Evolutionary conservation across 2,329 filamentous ascomycete species (phyloP).

Genomic region (Fusarium albidum): DNA sequence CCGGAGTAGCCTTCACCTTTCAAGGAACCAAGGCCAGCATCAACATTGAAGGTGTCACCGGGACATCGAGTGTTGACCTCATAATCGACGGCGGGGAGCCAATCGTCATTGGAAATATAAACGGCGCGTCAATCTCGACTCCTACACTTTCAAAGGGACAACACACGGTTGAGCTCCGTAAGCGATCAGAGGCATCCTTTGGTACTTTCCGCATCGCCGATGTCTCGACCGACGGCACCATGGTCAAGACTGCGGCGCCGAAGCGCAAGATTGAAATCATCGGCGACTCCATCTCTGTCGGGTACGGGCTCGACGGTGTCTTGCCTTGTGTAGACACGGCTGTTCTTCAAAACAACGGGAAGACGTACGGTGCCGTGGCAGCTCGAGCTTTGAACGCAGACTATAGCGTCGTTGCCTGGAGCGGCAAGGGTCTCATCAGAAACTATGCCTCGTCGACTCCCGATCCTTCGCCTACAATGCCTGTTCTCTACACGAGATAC

Average conservation of each 20-base stretch:
- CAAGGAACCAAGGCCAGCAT: constrained; percentile 50
- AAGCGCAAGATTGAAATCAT: constrained; percentile 52
- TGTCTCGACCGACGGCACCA: constrained; percentile 16
- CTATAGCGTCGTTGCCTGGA: constrained; percentile 54
- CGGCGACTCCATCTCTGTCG: constrained; percentile 55
- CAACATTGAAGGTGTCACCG: constrained; percentile 18
- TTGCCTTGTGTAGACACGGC: constrained; percentile 51
- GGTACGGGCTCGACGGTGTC: constrained; percentile 52
- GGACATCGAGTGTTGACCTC: constrained; percentile 22
- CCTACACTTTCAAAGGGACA: constrained; percentile 13
- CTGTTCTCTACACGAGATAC: constrained; percentile 51
- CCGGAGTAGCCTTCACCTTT: constrained; percentile 52
- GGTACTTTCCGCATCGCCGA: constrained; percentile 12
- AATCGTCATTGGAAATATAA: constrained; percentile 16
- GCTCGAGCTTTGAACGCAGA: constrained; percentile 51
- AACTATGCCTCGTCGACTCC: constrained; percentile 46
- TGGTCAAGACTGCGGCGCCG: constrained; percentile 35
- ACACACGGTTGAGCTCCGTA: constrained; percentile 28
- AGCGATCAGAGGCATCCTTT: constrained; percentile 22
- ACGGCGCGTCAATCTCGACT: constrained; percentile 12
- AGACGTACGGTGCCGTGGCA: constrained; percentile 53
- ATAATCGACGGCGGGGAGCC: constrained; percentile 24
- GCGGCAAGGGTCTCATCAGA: constrained; percentile 52
- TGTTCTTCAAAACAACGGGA: constrained; percentile 48
- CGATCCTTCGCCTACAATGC: constrained; percentile 48